Evolutionary conservation across 2,329 filamentous ascomycete species (phyloP), one percentile per base, ranked within the genome.

Genomic region (Apiospora hydei): DNA sequence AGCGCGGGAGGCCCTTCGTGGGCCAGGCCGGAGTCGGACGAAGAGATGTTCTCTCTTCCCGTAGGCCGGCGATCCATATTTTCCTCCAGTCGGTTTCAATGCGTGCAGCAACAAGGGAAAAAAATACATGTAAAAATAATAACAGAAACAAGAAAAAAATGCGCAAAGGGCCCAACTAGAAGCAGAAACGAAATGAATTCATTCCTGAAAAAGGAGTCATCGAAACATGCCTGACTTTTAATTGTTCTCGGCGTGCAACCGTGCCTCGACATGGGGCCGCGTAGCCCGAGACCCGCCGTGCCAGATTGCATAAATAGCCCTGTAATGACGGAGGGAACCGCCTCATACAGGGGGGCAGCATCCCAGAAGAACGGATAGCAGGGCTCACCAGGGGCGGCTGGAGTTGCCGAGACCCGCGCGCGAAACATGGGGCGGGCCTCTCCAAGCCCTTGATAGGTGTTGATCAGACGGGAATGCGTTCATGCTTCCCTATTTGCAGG

Each of bases 361-460:
- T 61, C 34, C 57, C 57, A 41, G 34, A n/a, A n/a, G 46, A n/a
- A n/a, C n/a, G 46, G 46, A 49, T 49, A 18, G 46, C 46, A n/a
- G 18, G 44, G 18, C 44, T 47, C 5, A 16, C 5, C 16, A 47
- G 44, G 46, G 21, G 46, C 46, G 21, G 21, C 10, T 34, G 26
- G 30, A n/a, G 53, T 10, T 61, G 53, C 53, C 53, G 53, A 61
- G 30, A 61, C 53, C 53, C 53, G 30, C 53, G 53, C 53, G 53
- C 53, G 26, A 61, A 34, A 61, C 53, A 49, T n/a, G 46, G 46
- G 21, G 51, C 26, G 14, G 30, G n/a, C 53, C 26, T 61, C 34
- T 57, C 53, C 34, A 38, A 11, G 30, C 53, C 6, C 3, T 14
- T 18, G 30, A 61, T 38, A 10, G 7, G 30, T 61, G 53, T 30